phyloP scores from a whole-genome alignment of 352 stramenopile genomes.

The Phytophthora tubulina region DNA sequence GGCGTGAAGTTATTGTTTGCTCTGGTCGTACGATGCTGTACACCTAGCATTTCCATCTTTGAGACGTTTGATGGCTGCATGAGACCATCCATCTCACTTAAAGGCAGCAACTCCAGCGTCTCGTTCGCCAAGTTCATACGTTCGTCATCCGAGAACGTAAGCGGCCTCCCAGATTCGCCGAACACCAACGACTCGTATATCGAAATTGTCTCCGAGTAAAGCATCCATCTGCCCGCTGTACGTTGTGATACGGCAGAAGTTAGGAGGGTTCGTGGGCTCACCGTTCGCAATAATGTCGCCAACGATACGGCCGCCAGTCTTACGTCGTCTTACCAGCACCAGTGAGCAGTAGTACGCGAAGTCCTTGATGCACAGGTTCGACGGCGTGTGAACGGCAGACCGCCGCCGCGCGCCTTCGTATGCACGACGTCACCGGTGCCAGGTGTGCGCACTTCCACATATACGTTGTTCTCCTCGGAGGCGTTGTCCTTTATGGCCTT shows the following conservation, averaged over 20 bases:
- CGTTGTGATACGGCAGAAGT: slow-evolving; percentile 74
- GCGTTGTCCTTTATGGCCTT: slow-evolving; percentile 48
- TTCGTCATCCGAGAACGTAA: slow-evolving; percentile 49
- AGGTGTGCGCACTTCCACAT: slow-evolving; percentile 46
- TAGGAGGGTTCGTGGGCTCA: slow-evolving; percentile 78
- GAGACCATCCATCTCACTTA: slow-evolving; percentile 49
- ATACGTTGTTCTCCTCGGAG: slow-evolving; percentile 28
- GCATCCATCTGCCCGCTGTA: slow-evolving; percentile 90
- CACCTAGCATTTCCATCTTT: no score
- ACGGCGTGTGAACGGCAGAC: slow-evolving; percentile 52
- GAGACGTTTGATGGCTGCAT: no score
- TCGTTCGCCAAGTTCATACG: slow-evolving; percentile 63
- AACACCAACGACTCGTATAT: slow-evolving; percentile 93
- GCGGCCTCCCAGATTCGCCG: slow-evolving; percentile 86
- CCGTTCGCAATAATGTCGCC: slow-evolving; percentile 93
- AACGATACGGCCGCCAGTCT: slow-evolving; percentile 68
- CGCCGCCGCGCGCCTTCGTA: slow-evolving; percentile 6
- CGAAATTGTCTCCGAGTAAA: slow-evolving; percentile 83
- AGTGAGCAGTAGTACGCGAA: slow-evolving; percentile 59
- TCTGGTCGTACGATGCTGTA: no score
- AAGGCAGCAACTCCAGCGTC: slow-evolving; percentile 66
- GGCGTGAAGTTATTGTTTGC: no score
- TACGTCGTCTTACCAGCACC: slow-evolving; percentile 75
- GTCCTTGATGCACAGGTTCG: slow-evolving; percentile 59
- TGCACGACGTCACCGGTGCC: slow-evolving; percentile 10